Evolutionary conservation across 192 early-diverging fungal species (phyloP), one percentile per base, ranked within the genome.

Genomic region (Coemansia sp.): DNA sequence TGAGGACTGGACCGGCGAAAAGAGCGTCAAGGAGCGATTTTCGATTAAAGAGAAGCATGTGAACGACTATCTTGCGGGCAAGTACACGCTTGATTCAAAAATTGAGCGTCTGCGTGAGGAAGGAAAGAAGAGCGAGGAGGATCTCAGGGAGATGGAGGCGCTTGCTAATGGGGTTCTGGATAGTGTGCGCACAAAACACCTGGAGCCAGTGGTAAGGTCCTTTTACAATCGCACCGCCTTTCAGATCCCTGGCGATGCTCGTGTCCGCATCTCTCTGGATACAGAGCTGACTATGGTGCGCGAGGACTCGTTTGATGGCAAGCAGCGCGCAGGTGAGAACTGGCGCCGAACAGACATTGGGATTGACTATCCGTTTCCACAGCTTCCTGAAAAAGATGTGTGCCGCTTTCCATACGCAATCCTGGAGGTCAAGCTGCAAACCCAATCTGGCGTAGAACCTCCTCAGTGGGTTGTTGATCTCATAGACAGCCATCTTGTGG

Each of bases 171-270:
- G 95, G 44, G 85, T 98, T 42, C 90, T 91, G 67, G 60, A 77
- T 12, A 86, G 84, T 53, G 88, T 98, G 13, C 65, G 65, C 19
- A 76, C 86, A 40, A 92, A 89, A 82, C 79, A 84, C 15, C 81
- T 93, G 59, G 85, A 82, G 63, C 91, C 89, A 60, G 86, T 93
- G 6, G 77, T 97, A 69, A 87, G 97, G 54, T 93, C 95, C 1
- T 93, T 95, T 67, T 98, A 98, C 85, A 97, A 97, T 79, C 91
- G 98, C 64, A 97, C 95, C 12, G 96, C 98, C 9, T 99, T 99
- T 85, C 98, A 99, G 78, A 84, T 98, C 23, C 98, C 98, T 6
- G 95, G 93, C 21, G 96, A 99, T 83, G 88, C 93, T 9, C 86
- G 92, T 19, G 91, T 98, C 56, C 89, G 98, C 48, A 90, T 99